phyloP scores from a whole-genome alignment of 192 early-diverging fungal species.

The Linnemannia schmuckeri region DNA sequence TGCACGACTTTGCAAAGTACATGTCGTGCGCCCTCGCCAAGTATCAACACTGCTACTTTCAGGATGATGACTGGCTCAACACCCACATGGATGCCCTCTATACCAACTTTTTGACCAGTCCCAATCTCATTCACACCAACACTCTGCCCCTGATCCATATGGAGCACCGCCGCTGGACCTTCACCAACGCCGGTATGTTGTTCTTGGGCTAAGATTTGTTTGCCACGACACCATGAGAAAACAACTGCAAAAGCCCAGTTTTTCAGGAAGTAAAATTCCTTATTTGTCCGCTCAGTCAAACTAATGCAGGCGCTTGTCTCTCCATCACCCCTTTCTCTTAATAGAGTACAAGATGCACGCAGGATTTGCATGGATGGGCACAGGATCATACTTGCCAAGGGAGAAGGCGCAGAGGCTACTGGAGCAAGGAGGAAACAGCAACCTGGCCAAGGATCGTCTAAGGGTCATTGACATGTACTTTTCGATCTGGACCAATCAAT shows the following conservation, averaged over 20 bases:
- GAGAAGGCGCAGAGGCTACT: constrained; percentile 60
- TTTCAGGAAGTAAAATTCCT: too few species aligned
- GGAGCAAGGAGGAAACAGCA: constrained; percentile 58
- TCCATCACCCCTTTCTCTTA: neutral
- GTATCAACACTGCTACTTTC: constrained; percentile 65
- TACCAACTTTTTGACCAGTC: constrained; percentile 62
- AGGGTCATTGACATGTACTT: constrained; percentile 62
- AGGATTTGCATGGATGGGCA: constrained; percentile 62
- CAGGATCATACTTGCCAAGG: constrained; percentile 59
- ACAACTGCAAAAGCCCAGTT: too few species aligned
- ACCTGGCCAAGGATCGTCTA: constrained; percentile 57
- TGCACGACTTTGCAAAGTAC: constrained; percentile 63
- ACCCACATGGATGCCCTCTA: constrained; percentile 63
- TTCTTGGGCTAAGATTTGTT: neutral
- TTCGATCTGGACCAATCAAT: constrained; percentile 68
- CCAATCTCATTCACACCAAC: constrained; percentile 63
- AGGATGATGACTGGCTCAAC: constrained; percentile 66
- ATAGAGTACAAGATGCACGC: constrained; percentile 61
- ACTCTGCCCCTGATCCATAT: constrained; percentile 58
- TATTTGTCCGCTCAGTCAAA: neutral
- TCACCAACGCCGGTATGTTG: constrained; percentile 57
- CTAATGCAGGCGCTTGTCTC: neutral
- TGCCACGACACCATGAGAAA: neutral
- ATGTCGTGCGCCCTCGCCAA: constrained; percentile 62
- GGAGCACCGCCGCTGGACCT: constrained; percentile 61